Conservation (phyloP, 495 filamentous ascomycete species). For the Lepidopterella palustris region DNA sequence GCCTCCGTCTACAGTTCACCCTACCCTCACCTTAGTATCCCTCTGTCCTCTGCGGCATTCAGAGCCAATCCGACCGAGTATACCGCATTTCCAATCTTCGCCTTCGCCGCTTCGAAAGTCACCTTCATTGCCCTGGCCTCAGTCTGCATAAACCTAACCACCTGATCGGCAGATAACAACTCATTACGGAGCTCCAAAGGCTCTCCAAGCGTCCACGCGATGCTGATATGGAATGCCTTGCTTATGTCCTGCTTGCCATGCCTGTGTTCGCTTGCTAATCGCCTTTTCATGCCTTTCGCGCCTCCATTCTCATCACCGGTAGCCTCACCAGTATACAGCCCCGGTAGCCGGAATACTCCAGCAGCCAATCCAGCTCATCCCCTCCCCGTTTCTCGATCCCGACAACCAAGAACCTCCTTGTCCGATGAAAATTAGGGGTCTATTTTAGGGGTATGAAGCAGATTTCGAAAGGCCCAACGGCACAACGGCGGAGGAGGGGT, state of each 20-base stretch:
- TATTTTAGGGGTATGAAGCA: conserved; percentile 48
- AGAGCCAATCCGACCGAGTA: not conserved
- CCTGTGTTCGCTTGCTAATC: too few species aligned
- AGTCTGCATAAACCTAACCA: not conserved
- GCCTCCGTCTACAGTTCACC: too few species aligned
- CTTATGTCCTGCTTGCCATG: conserved; percentile 33
- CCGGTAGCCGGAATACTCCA: conserved; percentile 59
- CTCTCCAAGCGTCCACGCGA: conserved; percentile 55
- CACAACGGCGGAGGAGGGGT: conserved; percentile 36
- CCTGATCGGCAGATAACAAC: not conserved
- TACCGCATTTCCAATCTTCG: conserved; percentile 69
- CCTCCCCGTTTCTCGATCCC: conserved; percentile 44
- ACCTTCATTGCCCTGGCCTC: conserved; percentile 25
- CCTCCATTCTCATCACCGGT: not conserved
- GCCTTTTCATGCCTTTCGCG: not conserved
- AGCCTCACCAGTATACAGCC: conserved; percentile 51
- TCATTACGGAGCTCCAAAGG: not conserved
- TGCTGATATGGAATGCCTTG: conserved; percentile 66
- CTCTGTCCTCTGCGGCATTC: too few species aligned
- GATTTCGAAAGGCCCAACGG: conserved; percentile 49
- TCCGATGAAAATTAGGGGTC: conserved; percentile 66
- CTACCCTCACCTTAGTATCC: too few species aligned
- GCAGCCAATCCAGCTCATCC: conserved; percentile 55
- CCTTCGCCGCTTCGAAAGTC: conserved; percentile 51
- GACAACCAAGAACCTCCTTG: conserved; percentile 82